phyloP scores from a whole-genome alignment of 345 rosid species.

The Firmiana major region DNA sequence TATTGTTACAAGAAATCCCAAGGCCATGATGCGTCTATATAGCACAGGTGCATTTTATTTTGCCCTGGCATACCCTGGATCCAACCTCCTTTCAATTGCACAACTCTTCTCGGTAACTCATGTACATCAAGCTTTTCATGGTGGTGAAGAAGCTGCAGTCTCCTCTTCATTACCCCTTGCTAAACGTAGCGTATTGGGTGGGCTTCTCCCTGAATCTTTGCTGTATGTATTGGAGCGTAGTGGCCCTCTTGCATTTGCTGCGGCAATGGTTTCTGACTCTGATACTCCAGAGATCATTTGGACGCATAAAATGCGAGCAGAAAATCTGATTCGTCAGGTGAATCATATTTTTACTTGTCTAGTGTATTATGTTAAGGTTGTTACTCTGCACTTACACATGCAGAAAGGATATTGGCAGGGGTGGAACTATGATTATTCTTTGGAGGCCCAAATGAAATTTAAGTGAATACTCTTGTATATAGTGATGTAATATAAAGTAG shows the following conservation, averaged over 20 bases:
- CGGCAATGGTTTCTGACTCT: conserved; percentile 98
- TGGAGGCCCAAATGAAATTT: neutral
- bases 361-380: neutral
- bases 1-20: conserved; percentile 94
- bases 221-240: conserved; percentile 95
- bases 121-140: conserved; percentile 99
- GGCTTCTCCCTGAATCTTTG: conserved; percentile 97
- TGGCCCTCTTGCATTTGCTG: conserved; percentile 95
- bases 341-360: conserved; percentile 1
- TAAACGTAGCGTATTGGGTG: conserved; percentile 96
- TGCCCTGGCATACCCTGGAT: conserved; percentile 96
- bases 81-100: conserved; percentile 83
- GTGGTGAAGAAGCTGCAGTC: conserved; percentile 99
- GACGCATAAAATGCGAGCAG: conserved; percentile 99
- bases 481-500: neutral
- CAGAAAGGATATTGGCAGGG: neutral
- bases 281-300: conserved; percentile 98
- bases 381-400: neutral
- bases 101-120: conserved; percentile 92
- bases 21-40: conserved; percentile 94
- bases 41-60: conserved; percentile 97
- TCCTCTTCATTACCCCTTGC: conserved; percentile 94
- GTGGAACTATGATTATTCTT: conserved; percentile 1
- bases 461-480: neutral
- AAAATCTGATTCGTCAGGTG: conserved; percentile 92